Evolutionary conservation across 2,329 filamentous ascomycete species (phyloP).

Genomic region (Fusarium anthophilum): DNA sequence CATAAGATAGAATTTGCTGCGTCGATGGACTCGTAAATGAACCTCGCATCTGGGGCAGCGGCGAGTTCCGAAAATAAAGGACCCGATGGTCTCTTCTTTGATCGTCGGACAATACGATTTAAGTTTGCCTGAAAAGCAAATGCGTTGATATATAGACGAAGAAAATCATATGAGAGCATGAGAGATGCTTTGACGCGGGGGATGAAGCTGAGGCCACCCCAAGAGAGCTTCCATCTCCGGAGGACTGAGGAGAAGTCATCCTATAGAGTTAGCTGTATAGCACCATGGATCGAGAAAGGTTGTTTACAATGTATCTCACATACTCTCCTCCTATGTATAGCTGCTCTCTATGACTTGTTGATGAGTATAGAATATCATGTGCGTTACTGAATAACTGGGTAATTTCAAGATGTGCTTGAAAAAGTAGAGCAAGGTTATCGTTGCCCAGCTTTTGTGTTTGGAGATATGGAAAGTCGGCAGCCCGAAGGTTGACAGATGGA

Average conservation of each 20-base stretch:
- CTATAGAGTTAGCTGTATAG: conserved; percentile 11
- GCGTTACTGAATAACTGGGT: conserved; percentile 79
- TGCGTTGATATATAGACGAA: conserved; percentile 77
- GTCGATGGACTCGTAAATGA: conserved; percentile 73
- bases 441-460: conserved; percentile 66
- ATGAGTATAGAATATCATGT: conserved; percentile 77
- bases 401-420: conserved; percentile 76
- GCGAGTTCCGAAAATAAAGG: conserved; percentile 63
- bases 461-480: conserved; percentile 74
- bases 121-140: conserved; percentile 80
- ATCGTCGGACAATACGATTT: conserved; percentile 53
- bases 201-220: conserved; percentile 73
- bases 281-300: fast-evolving
- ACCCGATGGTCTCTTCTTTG: conserved; percentile 46
- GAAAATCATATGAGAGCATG: conserved; percentile 76
- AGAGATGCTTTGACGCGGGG: conserved; percentile 73
- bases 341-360: conserved; percentile 74
- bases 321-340: conserved; percentile 77
- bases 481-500: conserved; percentile 70
- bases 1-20: conserved; percentile 69
- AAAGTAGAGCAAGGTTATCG: conserved; percentile 74
- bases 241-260: conserved; percentile 77
- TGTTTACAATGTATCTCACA: conserved; percentile 70
- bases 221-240: conserved; percentile 75
- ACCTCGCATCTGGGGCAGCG: conserved; percentile 69